These are phyloP conservation scores for Abrus pulchellus DNA, from an alignment of 306 rosid genomes.

Conservation along the genomic window DNA sequence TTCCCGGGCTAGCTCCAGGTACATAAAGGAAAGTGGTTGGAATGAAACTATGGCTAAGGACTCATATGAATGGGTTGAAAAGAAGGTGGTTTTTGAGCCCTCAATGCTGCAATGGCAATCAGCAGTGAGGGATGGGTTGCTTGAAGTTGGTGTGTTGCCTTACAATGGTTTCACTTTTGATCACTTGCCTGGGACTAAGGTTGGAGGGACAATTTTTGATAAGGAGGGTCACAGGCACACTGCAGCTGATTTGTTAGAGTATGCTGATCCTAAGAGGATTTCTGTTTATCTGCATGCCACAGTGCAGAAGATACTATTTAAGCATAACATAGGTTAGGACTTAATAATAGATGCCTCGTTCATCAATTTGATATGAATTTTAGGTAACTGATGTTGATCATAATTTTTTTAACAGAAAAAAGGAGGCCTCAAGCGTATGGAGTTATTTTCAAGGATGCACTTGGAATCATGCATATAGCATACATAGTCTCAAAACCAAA, in stretches of 20 bases:
- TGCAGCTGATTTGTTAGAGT: slow-evolving; percentile 76
- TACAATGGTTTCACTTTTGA: slow-evolving; percentile 69
- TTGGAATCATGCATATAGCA: slow-evolving; percentile 64
- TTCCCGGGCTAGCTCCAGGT: slow-evolving; percentile 55
- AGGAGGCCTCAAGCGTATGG: slow-evolving; percentile 71
- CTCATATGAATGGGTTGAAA: slow-evolving; percentile 79
- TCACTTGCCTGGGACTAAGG: slow-evolving; percentile 72
- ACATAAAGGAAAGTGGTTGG: slow-evolving; percentile 63
- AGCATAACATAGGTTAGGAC: slow-evolving; percentile 52
- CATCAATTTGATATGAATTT: not conserved
- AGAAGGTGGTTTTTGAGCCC: slow-evolving; percentile 66
- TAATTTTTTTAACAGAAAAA: slow-evolving; percentile 45
- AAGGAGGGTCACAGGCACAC: slow-evolving; percentile 68
- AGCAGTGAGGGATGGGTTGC: slow-evolving; percentile 67
- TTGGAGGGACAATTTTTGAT: slow-evolving; percentile 79
- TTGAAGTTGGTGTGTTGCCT: slow-evolving; percentile 74
- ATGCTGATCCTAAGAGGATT: slow-evolving; percentile 66
- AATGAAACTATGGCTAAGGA: slow-evolving; percentile 50
- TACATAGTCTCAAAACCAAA: slow-evolving; percentile 37
- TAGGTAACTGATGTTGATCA: not conserved
- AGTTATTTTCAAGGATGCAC: slow-evolving; percentile 68
- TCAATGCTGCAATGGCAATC: slow-evolving; percentile 66
- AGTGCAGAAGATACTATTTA: slow-evolving; percentile 67
- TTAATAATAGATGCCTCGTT: not conserved
- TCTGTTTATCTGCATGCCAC: slow-evolving; percentile 74